Evolutionary conservation across 371 early-diverging fungal species (phyloP).

Genomic region (Apophysomyces trapeziformis): DNA sequence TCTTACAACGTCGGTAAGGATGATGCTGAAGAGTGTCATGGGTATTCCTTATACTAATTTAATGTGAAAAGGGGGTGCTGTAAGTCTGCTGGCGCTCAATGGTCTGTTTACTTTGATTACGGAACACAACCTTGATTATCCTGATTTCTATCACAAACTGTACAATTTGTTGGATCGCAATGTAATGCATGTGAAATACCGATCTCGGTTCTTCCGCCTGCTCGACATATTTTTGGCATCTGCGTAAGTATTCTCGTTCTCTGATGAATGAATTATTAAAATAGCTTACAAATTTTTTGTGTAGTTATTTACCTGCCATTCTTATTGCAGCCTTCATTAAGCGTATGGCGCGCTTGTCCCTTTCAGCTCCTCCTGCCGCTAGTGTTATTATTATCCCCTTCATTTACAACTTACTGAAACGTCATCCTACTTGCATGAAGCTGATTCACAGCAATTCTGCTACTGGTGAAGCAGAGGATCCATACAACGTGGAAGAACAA

Average conservation of each 20-base stretch:
- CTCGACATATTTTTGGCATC: conserved; percentile 88
- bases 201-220: conserved; percentile 90
- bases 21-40: neutral
- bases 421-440: conserved; percentile 86
- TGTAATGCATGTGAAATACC: conserved; percentile 89
- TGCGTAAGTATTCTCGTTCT: conserved; percentile 53
- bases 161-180: conserved; percentile 87
- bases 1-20: conserved; percentile 78
- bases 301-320: conserved; percentile 83
- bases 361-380: conserved; percentile 87
- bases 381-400: conserved; percentile 83
- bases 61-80: conserved; percentile 65
- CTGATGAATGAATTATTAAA: neutral
- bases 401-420: conserved; percentile 88
- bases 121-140: conserved; percentile 93
- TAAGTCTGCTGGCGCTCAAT: conserved; percentile 90
- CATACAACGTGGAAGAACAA: conserved; percentile 63
- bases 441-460: conserved; percentile 75
- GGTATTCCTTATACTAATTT: neutral
- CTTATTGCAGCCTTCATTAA: conserved; percentile 94
- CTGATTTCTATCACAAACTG: conserved; percentile 93
- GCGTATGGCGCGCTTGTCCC: conserved; percentile 81
- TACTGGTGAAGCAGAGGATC: conserved; percentile 58
- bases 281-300: neutral
- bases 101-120: conserved; percentile 90